phyloP scores from a whole-genome alignment of 2,329 filamentous ascomycete species.

The Exophiala aquamarina region DNA sequence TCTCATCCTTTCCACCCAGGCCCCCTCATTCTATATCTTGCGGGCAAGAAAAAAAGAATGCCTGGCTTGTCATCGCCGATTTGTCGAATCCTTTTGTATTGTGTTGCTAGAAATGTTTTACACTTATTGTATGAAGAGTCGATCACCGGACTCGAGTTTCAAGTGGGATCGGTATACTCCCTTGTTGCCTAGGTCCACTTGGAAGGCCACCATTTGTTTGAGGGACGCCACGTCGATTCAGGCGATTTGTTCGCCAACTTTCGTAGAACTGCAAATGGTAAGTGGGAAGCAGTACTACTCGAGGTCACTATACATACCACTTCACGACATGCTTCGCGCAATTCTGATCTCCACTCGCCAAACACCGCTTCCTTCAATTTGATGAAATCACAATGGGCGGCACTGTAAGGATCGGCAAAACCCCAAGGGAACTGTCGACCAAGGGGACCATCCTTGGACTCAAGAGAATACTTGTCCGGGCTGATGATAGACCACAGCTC shows the following conservation, averaged over 20 bases:
- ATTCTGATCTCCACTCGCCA: constrained; percentile 84
- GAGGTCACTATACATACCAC: constrained; percentile 44
- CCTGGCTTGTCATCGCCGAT: no score
- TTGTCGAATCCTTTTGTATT: no score
- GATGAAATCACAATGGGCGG: constrained; percentile 89
- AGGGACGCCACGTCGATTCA: constrained; percentile 21
- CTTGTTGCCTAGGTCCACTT: constrained; percentile 18
- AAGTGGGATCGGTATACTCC: constrained; percentile 18
- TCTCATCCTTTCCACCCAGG: no score
- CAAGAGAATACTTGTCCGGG: constrained; percentile 75
- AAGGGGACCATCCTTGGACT: constrained; percentile 54
- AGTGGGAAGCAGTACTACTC: constrained; percentile 30
- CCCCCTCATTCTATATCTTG: no score
- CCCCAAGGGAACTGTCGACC: constrained; percentile 96
- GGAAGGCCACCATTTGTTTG: constrained; percentile 14
- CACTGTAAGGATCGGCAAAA: constrained; percentile 89
- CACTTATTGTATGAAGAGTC: neutral
- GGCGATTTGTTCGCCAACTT: constrained; percentile 23
- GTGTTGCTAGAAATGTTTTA: no score
- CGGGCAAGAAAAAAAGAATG: constrained; percentile 5
- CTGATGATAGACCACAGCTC: constrained; percentile 91
- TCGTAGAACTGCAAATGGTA: constrained; percentile 18
- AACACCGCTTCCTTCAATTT: constrained; percentile 91
- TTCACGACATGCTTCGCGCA: constrained; percentile 86
- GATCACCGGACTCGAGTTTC: constrained; percentile 16